A percentile compares a stretch with the other conserved stretches of the same genome.
Conservation (phyloP, 2,329 filamentous ascomycete species). For the Clarireedia hainanense region DNA sequence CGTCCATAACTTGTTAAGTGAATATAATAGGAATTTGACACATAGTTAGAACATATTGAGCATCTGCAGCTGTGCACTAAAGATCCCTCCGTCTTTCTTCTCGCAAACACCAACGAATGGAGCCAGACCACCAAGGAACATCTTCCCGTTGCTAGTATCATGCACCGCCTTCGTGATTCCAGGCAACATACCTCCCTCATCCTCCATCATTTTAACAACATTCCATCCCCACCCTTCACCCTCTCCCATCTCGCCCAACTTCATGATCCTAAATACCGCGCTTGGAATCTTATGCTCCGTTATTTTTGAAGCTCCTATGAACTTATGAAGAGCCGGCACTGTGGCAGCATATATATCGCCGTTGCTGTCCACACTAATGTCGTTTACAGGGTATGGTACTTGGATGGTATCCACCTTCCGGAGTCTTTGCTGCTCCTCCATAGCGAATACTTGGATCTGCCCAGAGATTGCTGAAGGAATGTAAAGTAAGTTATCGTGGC, state of each 20-base stretch:
- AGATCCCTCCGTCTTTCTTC: background rate
- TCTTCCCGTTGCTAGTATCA: conserved; percentile 27
- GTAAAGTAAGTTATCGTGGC: conserved; percentile 29
- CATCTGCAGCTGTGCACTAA: conserved; percentile 1
- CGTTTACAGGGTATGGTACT: conserved; percentile 29
- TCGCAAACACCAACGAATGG: conserved; percentile 4
- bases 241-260: conserved; percentile 12
- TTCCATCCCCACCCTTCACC: conserved; percentile 14
- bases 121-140: conserved; percentile 25
- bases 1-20: no score
- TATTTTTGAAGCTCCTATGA: conserved; percentile 18
- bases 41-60: background rate
- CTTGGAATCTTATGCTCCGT: conserved; percentile 17
- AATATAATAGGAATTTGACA: no score
- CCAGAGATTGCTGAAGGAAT: conserved; percentile 23
- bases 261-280: conserved; percentile 23
- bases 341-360: conserved; percentile 31
- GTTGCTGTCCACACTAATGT: conserved; percentile 30
- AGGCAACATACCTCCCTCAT: conserved; percentile 26
- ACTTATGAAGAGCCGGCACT: conserved; percentile 25
- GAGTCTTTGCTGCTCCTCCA: conserved; percentile 11
- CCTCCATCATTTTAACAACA: conserved; percentile 30
- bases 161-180: conserved; percentile 26
- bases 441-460: conserved; percentile 11
- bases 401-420: conserved; percentile 23